Percentiles rank a stretch among this genome's conserved stretches.
These are phyloP conservation scores for Kodamaea anthophila DNA, from an alignment of 1,139 yeast genomes.

Conservation along the genomic window DNA sequence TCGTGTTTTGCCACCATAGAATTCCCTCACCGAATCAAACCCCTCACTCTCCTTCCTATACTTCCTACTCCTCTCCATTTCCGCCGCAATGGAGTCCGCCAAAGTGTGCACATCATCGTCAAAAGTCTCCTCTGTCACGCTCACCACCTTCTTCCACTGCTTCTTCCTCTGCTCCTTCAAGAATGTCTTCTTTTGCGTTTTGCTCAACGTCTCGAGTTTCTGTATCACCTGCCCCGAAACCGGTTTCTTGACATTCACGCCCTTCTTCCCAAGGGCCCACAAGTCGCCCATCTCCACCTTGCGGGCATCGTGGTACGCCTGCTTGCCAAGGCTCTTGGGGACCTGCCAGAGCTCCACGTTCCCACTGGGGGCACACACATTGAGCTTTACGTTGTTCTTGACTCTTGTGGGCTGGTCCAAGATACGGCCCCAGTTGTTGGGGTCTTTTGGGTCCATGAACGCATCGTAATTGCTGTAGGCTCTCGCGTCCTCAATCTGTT, in stretches of 20 bases:
- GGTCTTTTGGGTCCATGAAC: slow-evolving; percentile 9
- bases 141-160: slow-evolving; percentile 34
- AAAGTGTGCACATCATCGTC: slow-evolving; percentile 27
- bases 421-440: slow-evolving; percentile 68
- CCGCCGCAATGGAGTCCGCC: slow-evolving; percentile 32
- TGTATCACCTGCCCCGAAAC: slow-evolving; percentile 27
- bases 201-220: slow-evolving; percentile 32
- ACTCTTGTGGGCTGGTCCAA: slow-evolving; percentile 67
- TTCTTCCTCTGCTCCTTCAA: slow-evolving; percentile 39
- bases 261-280: slow-evolving; percentile 80
- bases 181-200: slow-evolving; percentile 37
- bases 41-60: slow-evolving; percentile 28
- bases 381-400: slow-evolving; percentile 77
- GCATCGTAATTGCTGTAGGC: slow-evolving; percentile 19
- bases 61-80: slow-evolving; percentile 28
- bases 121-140: slow-evolving; percentile 27
- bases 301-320: slow-evolving; percentile 83
- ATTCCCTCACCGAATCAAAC: no score
- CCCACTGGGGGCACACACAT: slow-evolving; percentile 76
- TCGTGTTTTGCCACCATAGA: no score
- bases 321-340: slow-evolving; percentile 71
- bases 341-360: slow-evolving; percentile 81
- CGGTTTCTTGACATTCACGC: slow-evolving; percentile 36
- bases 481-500: slow-evolving; percentile 30
- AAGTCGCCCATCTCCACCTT: slow-evolving; percentile 80